Conservation (phyloP, 768 basidiomycete genomes). For the Mycena galericulata region DNA sequence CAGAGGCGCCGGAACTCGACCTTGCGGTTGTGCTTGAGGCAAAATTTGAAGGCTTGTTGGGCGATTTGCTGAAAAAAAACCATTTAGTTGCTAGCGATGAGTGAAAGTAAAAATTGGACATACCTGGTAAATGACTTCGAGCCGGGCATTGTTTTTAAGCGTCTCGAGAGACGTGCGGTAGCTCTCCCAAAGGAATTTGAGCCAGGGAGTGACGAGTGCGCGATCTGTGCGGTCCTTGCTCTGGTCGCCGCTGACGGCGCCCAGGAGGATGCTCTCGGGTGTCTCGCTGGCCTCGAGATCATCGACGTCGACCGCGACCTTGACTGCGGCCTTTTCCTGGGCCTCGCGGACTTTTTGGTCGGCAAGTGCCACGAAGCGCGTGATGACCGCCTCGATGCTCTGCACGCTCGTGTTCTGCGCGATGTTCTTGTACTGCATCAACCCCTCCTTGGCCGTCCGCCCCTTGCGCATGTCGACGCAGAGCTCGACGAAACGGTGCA, state of each 20-base stretch:
- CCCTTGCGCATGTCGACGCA: conserved; percentile 97
- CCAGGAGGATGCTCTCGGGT: conserved; percentile 90
- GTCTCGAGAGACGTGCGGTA: conserved; percentile 96
- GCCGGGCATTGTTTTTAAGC: conserved; percentile 92
- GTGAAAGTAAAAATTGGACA: too few relatives aligned
- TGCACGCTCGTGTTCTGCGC: conserved; percentile 93
- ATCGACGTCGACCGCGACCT: conserved; percentile 85
- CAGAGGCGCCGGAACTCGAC: conserved; percentile 97
- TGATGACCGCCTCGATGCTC: conserved; percentile 93
- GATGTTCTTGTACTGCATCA: conserved; percentile 98
- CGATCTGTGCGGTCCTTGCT: conserved; percentile 95
- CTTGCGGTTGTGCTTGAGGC: conserved; percentile 91
- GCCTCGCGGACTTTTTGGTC: conserved; percentile 88
- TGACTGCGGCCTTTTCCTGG: conserved; percentile 87
- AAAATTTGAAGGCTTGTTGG: conserved; percentile 97
- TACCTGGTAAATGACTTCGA: conserved; percentile 96
- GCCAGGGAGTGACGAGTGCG: conserved; percentile 95
- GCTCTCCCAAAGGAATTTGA: conserved; percentile 99
- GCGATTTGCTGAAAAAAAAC: conserved; percentile 91
- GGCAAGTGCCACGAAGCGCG: conserved; percentile 83
- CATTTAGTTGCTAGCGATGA: too few relatives aligned
- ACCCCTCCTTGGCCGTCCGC: conserved; percentile 91
- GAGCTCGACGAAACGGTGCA: conserved; percentile 95
- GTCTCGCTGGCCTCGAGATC: conserved; percentile 97
- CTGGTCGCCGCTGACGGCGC: conserved; percentile 90